A percentile compares a stretch with the other conserved stretches of the same genome.
Evolutionary conservation across 2,329 filamentous ascomycete genomes (phyloP).

Genomic region (Chaetoscypha palmicola): DNA sequence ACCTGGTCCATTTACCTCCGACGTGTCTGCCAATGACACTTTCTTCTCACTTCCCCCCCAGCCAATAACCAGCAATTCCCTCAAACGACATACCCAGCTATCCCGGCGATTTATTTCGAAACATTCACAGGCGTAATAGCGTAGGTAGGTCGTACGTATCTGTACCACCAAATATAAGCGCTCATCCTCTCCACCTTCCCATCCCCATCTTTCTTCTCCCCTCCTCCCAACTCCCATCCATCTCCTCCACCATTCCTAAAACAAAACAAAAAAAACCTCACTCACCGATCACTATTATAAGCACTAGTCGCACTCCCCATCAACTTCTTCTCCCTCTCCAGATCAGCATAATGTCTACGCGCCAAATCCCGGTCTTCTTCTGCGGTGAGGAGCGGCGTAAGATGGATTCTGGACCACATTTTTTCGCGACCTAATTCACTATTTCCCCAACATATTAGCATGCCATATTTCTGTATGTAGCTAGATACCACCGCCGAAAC

Average conservation of each 20-base stretch:
- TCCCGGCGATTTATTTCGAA: slow-evolving; percentile 17
- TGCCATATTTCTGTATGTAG: neutral
- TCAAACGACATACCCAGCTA: neutral
- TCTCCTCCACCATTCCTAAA: neutral
- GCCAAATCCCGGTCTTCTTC: slow-evolving; percentile 96
- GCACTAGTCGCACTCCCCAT: slow-evolving; percentile 76
- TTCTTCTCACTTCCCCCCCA: neutral
- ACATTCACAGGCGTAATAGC: slow-evolving; percentile 54
- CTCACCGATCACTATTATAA: slow-evolving; percentile 84
- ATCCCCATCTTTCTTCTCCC: neutral
- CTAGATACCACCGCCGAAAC: slow-evolving; percentile 1
- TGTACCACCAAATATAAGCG: slow-evolving; percentile 32
- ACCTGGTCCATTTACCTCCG: too few species aligned
- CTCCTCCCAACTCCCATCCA: neutral
- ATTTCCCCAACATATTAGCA: slow-evolving; percentile 14
- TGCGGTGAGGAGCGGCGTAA: slow-evolving; percentile 88
- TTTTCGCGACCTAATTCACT: slow-evolving; percentile 95
- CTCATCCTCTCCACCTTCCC: too few species aligned
- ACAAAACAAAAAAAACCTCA: slow-evolving; percentile 2
- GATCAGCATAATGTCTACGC: slow-evolving; percentile 75
- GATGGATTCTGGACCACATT: slow-evolving; percentile 94
- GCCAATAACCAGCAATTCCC: neutral
- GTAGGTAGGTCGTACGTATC: slow-evolving; percentile 77
- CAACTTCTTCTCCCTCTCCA: slow-evolving; percentile 84
- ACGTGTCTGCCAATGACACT: too few species aligned